Evolutionary conservation across 176 grass and related monocot genomes (phyloP).

Genomic region (Neostapfia colusana): DNA sequence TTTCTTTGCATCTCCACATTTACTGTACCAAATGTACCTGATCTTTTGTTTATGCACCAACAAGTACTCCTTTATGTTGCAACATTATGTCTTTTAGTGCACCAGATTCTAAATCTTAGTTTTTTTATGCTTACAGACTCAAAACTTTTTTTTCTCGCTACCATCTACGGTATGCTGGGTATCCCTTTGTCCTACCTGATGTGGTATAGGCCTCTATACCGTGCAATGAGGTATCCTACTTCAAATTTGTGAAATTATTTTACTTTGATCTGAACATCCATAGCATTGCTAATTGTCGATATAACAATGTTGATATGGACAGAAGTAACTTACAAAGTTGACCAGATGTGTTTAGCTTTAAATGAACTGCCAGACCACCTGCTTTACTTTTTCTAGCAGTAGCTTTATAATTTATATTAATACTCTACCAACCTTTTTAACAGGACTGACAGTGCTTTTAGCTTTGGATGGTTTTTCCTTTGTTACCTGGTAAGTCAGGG

Average conservation of each 20-base stretch:
- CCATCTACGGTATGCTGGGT: slow-evolving; percentile 86
- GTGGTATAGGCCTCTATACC: slow-evolving; percentile 93
- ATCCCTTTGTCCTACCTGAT: slow-evolving; percentile 86
- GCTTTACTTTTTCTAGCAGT: background rate
- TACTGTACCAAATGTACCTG: slow-evolving; percentile 4
- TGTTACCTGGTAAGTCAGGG: slow-evolving; percentile 56
- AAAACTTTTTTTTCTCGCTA: slow-evolving; percentile 90
- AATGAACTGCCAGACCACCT: background rate
- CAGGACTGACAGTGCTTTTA: slow-evolving; percentile 67
- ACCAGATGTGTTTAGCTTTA: slow-evolving; percentile 5
- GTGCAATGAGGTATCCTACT: slow-evolving; percentile 74
- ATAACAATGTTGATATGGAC: background rate
- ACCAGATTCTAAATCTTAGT: slow-evolving; percentile 20
- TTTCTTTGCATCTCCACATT: background rate
- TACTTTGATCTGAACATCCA: background rate
- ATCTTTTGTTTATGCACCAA: background rate
- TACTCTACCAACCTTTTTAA: slow-evolving; percentile 38
- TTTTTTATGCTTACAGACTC: slow-evolving; percentile 52
- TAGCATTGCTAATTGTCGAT: background rate
- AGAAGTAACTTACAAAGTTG: background rate
- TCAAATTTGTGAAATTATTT: background rate
- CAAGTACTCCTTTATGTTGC: slow-evolving; percentile 6
- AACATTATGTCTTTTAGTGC: slow-evolving; percentile 3
- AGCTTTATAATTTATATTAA: slow-evolving; percentile 20
- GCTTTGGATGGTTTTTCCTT: slow-evolving; percentile 79